Percentiles rank a stretch among this genome's conserved stretches.
phyloP scores from a whole-genome alignment of 2,329 filamentous ascomycete species.

The Calonectria montana region DNA sequence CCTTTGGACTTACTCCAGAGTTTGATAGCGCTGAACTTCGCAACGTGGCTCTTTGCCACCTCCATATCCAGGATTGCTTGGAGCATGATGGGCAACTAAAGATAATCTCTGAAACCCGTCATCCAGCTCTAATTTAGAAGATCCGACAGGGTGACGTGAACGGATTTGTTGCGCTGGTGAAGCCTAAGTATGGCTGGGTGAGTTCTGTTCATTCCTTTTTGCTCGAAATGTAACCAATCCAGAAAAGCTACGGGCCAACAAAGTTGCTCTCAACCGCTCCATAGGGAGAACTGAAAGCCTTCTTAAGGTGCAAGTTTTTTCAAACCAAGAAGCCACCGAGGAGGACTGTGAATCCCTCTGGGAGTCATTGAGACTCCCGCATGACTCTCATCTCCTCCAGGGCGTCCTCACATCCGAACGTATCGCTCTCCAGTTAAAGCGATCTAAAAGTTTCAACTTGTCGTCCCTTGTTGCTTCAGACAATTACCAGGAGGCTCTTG shows the following conservation, averaged over 20 bases:
- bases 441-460: not conserved
- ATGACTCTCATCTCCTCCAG: not conserved
- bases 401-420: not conserved
- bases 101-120: not conserved
- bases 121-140: not conserved
- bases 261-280: not conserved
- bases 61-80: too few species aligned
- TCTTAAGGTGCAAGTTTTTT: not conserved
- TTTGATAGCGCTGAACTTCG: too few species aligned
- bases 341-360: not conserved
- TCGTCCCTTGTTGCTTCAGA: not conserved
- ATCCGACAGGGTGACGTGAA: not conserved
- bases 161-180: not conserved
- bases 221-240: not conserved
- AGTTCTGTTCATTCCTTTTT: not conserved
- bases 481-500: not conserved
- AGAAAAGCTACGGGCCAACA: not conserved
- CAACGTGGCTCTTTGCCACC: too few species aligned
- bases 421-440: not conserved
- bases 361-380: not conserved
- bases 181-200: not conserved
- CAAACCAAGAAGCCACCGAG: not conserved
- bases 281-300: not conserved
- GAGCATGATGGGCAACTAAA: too few species aligned
- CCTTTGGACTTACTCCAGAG: too few species aligned